Percentiles rank a stretch among this genome's conserved stretches.
These are phyloP conservation scores for Dioszegia hungarica DNA, from an alignment of 768 basidiomycete species.

Conservation along the genomic window DNA sequence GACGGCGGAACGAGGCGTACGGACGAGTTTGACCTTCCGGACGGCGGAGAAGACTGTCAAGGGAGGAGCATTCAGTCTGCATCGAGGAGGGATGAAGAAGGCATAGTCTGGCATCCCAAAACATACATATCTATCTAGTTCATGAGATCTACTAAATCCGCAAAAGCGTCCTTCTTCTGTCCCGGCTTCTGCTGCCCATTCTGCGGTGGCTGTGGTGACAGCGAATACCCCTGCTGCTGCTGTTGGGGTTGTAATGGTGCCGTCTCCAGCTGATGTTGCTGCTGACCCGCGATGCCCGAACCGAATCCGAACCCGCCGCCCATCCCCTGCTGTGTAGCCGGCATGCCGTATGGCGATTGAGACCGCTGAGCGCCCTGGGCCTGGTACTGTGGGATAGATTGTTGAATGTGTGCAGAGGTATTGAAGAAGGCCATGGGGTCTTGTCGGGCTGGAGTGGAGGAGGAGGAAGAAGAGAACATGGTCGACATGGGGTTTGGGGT, in stretches of 20 bases:
- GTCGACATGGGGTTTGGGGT: not conserved
- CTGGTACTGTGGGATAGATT: not conserved
- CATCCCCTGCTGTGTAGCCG: constrained; percentile 2
- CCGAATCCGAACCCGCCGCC: constrained; percentile 6
- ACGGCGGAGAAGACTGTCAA: constrained; percentile 64
- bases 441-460: constrained; percentile 15
- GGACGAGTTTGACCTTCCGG: constrained; percentile 82
- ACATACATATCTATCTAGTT: constrained; percentile 10
- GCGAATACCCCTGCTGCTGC: constrained; percentile 21
- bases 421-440: constrained; percentile 49
- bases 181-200: constrained; percentile 2
- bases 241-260: constrained; percentile 11
- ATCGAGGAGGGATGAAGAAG: not conserved
- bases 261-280: constrained; percentile 1
- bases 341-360: constrained; percentile 1
- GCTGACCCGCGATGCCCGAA: not conserved
- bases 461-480: constrained; percentile 18
- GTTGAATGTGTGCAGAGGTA: constrained; percentile 14
- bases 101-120: not conserved
- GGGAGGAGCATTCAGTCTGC: constrained; percentile 24
- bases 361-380: not conserved
- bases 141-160: constrained; percentile 49
- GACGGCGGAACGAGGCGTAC: constrained; percentile 52
- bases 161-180: constrained; percentile 49
- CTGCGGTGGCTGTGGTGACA: constrained; percentile 19